Evolutionary conservation across 805 yeast species (phyloP), one percentile per base, ranked within the genome.

Genomic region (Komagataella kurtzmanii): DNA sequence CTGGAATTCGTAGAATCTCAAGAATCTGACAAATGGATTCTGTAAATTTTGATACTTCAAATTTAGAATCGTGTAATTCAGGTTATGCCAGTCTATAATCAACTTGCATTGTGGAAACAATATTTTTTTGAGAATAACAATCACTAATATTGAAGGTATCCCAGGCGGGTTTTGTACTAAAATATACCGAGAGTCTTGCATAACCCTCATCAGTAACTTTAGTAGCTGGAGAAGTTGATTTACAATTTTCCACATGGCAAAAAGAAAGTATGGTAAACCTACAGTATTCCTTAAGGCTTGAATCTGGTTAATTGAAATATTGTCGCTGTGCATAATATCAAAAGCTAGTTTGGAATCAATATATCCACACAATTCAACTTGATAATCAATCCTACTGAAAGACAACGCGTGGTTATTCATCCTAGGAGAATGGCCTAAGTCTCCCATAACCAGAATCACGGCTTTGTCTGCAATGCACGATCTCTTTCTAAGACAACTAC

Each of bases 21-120:
- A 75, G 2, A 80, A 30, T 50, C 69, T 64, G 2, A 89, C 95
- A 51, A 86, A 65, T 0, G 84, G 81, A 61, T 87, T 87, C 40
- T 65, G 67, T 49, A 66, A 62, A 52, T 73, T 73, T 3, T 73
- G 61, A 57, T 80, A 79, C 57, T 80, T 80, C 60, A 91, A 63
- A 51, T 84, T 82, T 53, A 93, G 66, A 24, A 93, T 87, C 1
- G 95, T 78, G 65, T 79, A 91, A 45, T 95, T 96, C 58, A 93
- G 72, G 65, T 93, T 93, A 66, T 93, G 99, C 99, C 99, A 93
- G 66, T 93, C 99, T 49, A 93, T 78, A 18, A 93, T 74, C 21
- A 91, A 65, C 59, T 76, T 74, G 3, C 90, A 72, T 2, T 80
- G 73, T 10, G 69, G 66, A 45, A 55, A 62, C 54, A 71, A 65